Conservation (phyloP, 2,329 filamentous ascomycete genomes). For the Trichoderma simmonsii region DNA sequence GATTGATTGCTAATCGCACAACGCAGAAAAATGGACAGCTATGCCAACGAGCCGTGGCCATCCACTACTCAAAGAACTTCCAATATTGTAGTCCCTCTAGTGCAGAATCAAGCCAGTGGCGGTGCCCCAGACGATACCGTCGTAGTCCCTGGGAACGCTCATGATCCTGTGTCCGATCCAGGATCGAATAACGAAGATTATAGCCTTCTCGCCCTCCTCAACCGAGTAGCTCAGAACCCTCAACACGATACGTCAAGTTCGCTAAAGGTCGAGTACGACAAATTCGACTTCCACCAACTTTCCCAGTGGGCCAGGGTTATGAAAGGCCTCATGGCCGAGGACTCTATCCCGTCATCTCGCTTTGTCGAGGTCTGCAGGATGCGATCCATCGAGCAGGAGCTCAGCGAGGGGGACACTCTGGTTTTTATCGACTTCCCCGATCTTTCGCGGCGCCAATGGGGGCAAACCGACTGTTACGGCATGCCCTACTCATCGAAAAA, state of each 20-base stretch:
- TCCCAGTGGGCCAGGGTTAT: conserved; percentile 3
- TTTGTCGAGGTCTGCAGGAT: conserved; percentile 23
- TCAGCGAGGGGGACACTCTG: conserved; percentile 41
- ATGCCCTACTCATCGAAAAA: conserved; percentile 33
- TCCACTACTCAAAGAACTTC: background rate
- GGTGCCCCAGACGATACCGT: background rate
- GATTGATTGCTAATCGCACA: background rate
- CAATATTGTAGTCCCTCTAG: background rate
- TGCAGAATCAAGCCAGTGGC: background rate
- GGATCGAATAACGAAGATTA: background rate
- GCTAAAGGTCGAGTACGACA: background rate
- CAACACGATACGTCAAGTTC: background rate
- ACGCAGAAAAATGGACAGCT: background rate
- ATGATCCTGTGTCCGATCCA: background rate
- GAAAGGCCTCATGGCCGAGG: background rate
- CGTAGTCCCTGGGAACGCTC: background rate
- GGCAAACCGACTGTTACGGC: conserved; percentile 36
- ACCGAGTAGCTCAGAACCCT: background rate
- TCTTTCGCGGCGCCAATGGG: conserved; percentile 20
- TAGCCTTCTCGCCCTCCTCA: background rate
- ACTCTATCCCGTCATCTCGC: background rate
- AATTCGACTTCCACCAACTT: background rate
- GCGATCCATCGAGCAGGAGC: conserved; percentile 28
- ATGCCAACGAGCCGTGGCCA: background rate
- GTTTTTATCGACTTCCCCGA: conserved; percentile 42